Conservation (phyloP, 140 eudicot species). For the Oenanthe javanica region DNA sequence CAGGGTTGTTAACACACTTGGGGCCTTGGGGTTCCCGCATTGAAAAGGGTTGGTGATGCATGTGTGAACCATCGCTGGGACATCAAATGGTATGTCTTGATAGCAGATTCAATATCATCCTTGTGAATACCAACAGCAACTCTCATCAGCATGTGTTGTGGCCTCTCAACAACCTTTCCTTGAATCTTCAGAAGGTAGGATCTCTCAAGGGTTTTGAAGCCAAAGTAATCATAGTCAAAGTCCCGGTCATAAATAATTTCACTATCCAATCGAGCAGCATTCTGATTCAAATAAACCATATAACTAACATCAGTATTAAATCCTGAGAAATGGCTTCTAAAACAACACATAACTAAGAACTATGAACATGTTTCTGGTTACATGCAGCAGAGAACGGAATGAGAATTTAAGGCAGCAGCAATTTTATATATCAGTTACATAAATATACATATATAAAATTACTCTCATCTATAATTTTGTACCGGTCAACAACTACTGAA, state of each 20-base stretch:
- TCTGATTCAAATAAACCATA: constrained; percentile 32
- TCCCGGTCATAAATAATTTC: constrained; percentile 95
- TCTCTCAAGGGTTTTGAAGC: constrained; percentile 93
- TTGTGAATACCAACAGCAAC: constrained; percentile 95
- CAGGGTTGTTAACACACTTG: constrained; percentile 39
- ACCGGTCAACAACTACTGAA: neutral
- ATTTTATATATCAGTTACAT: neutral
- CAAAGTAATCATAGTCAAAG: constrained; percentile 96
- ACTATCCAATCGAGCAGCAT: constrained; percentile 87
- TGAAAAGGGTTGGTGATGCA: constrained; percentile 96
- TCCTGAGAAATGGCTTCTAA: neutral
- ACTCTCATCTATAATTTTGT: neutral
- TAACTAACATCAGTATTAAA: neutral
- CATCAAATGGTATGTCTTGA: constrained; percentile 88
- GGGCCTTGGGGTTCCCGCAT: constrained; percentile 97
- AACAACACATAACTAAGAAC: neutral
- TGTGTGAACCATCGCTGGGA: constrained; percentile 99
- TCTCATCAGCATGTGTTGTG: constrained; percentile 98
- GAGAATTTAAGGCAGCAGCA: neutral
- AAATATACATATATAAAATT: neutral
- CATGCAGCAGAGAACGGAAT: neutral
- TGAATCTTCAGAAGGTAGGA: constrained; percentile 75
- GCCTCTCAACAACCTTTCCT: constrained; percentile 92
- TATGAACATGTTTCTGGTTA: neutral
- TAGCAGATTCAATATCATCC: constrained; percentile 69